Conservation (phyloP, 2,329 filamentous ascomycete species). For the Chrysoporthe austroafricana region DNA sequence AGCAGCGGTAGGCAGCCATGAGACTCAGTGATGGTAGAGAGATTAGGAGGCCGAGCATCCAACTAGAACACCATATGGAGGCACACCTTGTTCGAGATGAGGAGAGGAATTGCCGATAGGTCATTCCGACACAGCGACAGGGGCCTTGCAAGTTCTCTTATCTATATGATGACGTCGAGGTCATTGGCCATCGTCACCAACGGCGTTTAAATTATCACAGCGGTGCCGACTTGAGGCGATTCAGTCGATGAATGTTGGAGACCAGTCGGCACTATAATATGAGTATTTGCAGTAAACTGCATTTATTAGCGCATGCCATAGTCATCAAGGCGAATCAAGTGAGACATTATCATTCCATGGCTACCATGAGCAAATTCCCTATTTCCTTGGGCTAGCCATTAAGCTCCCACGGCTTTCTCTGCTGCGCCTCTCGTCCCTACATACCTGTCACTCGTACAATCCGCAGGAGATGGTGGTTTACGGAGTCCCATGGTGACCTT, state of each 20-base stretch:
- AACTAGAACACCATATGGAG: neutral
- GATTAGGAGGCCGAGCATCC: neutral
- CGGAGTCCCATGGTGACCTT: neutral
- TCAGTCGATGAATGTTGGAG: neutral
- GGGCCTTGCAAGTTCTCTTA: neutral
- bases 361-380: neutral
- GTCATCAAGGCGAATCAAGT: neutral
- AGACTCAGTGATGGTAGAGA: neutral
- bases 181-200: neutral
- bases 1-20: slow-evolving; percentile 8
- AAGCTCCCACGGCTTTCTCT: neutral
- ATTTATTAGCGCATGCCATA: neutral
- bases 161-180: neutral
- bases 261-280: neutral
- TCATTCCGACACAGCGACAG: neutral
- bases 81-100: neutral
- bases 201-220: neutral
- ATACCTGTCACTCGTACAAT: neutral
- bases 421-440: neutral
- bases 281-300: neutral
- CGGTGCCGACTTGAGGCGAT: neutral
- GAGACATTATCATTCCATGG: neutral
- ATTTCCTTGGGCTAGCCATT: neutral
- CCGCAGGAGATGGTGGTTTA: neutral
- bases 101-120: neutral